A percentile compares a stretch with the other conserved stretches of the same genome.
Conservation (phyloP, 768 basidiomycete genomes). For the Rhodosporidiobolus sp. region DNA sequence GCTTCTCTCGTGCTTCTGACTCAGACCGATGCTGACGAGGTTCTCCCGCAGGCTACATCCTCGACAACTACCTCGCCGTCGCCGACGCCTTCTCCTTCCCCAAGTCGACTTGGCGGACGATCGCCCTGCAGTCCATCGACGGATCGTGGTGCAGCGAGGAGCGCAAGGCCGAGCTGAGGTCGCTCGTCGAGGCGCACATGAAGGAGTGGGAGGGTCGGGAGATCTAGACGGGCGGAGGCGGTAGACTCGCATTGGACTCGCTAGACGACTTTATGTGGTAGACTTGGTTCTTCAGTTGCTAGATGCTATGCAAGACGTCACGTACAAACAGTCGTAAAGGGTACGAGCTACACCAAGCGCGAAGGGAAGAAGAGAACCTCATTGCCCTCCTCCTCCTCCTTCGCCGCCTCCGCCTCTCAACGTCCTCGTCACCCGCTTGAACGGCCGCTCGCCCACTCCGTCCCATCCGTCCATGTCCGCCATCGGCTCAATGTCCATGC, state of each 20-base stretch:
- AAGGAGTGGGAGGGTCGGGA: conserved; percentile 30
- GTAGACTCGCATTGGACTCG: too few relatives aligned
- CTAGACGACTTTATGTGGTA: not conserved
- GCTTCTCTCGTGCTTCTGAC: too few relatives aligned
- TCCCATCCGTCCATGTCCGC: conserved; percentile 40
- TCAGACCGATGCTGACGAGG: not conserved
- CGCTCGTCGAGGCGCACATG: conserved; percentile 24
- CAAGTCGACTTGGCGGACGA: conserved; percentile 35
- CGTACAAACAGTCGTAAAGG: not conserved
- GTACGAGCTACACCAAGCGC: not conserved
- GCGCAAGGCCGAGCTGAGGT: conserved; percentile 36
- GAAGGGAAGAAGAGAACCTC: not conserved
- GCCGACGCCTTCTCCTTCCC: conserved; percentile 34
- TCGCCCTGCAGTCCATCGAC: conserved; percentile 35
- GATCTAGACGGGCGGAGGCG: conserved; percentile 9
- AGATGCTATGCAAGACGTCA: not conserved
- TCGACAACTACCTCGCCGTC: conserved; percentile 40
- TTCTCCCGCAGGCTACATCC: conserved; percentile 23
- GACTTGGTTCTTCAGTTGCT: not conserved
- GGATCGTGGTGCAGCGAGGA: conserved; percentile 36
- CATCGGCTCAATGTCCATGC: conserved; percentile 32
- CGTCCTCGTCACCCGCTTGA: conserved; percentile 23
- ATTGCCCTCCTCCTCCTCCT: not conserved
- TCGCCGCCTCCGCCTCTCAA: not conserved
- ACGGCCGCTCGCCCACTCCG: conserved; percentile 30